Percentiles rank a stretch among this genome's conserved stretches.
These are phyloP conservation scores for Diplodia intermedia DNA, from an alignment of 2,329 filamentous ascomycete species.

Conservation along the genomic window DNA sequence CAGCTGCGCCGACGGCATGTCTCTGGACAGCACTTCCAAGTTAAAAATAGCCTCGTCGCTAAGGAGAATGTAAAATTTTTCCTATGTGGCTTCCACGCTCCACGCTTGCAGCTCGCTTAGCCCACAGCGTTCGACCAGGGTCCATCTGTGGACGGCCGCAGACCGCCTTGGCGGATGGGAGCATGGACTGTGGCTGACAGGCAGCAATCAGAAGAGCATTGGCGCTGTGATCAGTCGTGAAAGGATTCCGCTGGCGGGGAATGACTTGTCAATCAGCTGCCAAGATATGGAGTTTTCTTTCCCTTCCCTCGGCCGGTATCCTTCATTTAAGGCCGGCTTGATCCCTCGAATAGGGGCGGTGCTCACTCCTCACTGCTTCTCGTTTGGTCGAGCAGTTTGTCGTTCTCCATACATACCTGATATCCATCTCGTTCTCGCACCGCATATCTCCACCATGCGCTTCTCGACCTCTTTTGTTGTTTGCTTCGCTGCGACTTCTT, in stretches of 20 bases:
- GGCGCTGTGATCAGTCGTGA: background rate
- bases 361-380: background rate
- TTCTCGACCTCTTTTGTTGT: conserved; percentile 11
- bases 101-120: conserved; percentile 5
- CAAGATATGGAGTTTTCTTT: background rate
- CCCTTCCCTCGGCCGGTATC: background rate
- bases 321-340: conserved; percentile 5
- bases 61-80: background rate
- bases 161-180: background rate
- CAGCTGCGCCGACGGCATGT: conserved; percentile 5
- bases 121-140: background rate
- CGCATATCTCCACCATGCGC: background rate
- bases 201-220: conserved; percentile 1
- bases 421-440: background rate
- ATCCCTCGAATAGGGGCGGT: background rate
- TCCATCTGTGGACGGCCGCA: background rate
- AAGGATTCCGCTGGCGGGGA: conserved; percentile 15
- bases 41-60: conserved; percentile 18
- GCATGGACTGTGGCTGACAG: conserved; percentile 15
- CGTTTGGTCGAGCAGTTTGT: background rate
- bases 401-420: background rate
- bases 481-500: conserved; percentile 11
- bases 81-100: background rate
- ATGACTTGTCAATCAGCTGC: conserved; percentile 24
- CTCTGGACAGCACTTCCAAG: background rate